These are phyloP conservation scores for Alternaria postmessia DNA, from an alignment of 2,329 filamentous ascomycete genomes.

Conservation along the genomic window DNA sequence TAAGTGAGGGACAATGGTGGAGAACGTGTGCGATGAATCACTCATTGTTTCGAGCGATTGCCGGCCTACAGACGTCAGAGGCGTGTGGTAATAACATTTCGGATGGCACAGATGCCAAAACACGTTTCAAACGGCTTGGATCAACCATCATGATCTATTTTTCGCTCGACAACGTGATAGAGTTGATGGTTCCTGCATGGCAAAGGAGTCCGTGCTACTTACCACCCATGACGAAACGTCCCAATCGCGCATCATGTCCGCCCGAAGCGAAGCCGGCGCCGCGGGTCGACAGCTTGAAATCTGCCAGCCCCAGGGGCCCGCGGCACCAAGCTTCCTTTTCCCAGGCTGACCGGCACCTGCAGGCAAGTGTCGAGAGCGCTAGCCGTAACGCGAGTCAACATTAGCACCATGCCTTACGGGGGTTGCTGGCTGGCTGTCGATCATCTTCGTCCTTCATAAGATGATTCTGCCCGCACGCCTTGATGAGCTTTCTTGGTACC, in stretches of 20 bases:
- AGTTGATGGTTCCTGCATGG: constrained; percentile 24
- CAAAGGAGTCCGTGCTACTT: constrained; percentile 14
- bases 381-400: constrained; percentile 25
- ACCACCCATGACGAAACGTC: constrained; percentile 7
- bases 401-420: constrained; percentile 33
- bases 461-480: constrained; percentile 14
- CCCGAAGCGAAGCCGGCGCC: constrained; percentile 27
- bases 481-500: constrained; percentile 21
- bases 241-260: constrained; percentile 19
- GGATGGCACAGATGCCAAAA: background rate
- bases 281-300: constrained; percentile 22
- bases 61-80: constrained; percentile 1
- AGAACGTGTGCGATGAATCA: constrained; percentile 20
- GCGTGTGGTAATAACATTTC: background rate
- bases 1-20: background rate
- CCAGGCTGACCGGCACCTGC: constrained; percentile 21
- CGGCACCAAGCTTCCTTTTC: constrained; percentile 22
- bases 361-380: constrained; percentile 19
- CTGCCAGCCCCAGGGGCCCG: constrained; percentile 16
- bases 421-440: constrained; percentile 19
- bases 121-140: constrained; percentile 7
- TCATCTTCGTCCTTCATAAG: constrained; percentile 33
- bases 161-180: constrained; percentile 8
- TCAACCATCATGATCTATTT: background rate
- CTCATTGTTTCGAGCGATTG: constrained; percentile 24